Base-by-base conservation (phyloP, 768 basidiomycete genomes). In the Trametes villosa region DNA sequence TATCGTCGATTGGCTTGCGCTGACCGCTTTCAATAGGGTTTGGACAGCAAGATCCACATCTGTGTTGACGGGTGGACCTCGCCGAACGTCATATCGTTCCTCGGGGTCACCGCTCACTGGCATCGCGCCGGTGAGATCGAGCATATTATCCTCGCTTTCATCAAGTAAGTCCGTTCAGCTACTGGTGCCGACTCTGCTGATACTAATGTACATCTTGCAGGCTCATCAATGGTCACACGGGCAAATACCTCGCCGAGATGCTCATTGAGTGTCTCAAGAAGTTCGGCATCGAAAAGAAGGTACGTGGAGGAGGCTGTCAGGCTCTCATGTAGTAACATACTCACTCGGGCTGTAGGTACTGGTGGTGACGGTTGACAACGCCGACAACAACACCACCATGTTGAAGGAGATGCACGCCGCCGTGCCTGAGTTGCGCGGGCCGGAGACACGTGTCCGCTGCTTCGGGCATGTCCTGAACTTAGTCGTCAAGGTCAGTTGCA, bases 41-140 rank as follows among this genome's bases (percentile, higher is more conserved):
- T 34, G 38, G 13, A 27, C 0, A 68, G 68, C 6, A 65, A 67
- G 27, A 20, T 74, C 12, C 71, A 72, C 50, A 53, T 72, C 17
- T 48, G 67, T 22, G 44, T 73, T 13, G 71, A 74, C 50, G 71
- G 72, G 4, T 74, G n/a, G n/a, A n/a, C n/a, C n/a, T n/a, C n/a
- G n/a, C n/a, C n/a, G n/a, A n/a, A n/a, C n/a, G n/a, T n/a, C 17
- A 57, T 68, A 7, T 65, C 65, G 1, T 71, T 71, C 52, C 63
- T 75, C 4, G 71, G 72, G 3, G 59, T 69, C 18, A 69, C 70
- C 7, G 63, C 68, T 18, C 62, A 67, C 42, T 69, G 64, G 62
- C 45, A 71, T 18, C 17, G 52, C 5, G 59, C 66, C 13, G 68
- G 67, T 12, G 38, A 67, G 30, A 47, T 53, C 26, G 8, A 42